Conservation (phyloP, 352 stramenopile species). For the Plasmopara muralis region DNA sequence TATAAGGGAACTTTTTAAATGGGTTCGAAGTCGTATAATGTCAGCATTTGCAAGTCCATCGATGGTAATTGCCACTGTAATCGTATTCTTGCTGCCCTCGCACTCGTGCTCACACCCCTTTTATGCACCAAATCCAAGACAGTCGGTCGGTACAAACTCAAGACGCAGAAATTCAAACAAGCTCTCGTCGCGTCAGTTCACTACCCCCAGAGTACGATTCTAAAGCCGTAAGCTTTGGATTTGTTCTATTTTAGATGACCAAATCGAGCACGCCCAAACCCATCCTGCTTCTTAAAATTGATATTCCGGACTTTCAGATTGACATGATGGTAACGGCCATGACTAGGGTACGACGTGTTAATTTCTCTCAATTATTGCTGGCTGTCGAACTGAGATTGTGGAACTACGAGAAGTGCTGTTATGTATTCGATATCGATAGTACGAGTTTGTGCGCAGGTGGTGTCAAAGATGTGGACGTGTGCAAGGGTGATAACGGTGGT, state of each 20-base stretch:
- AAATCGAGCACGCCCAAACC: neutral
- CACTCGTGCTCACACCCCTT: slow-evolving; percentile 21
- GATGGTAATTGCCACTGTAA: slow-evolving; percentile 22
- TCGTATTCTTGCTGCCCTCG: slow-evolving; percentile 14
- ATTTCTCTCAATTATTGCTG: neutral
- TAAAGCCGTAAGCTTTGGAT: slow-evolving; percentile 9
- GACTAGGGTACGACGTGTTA: neutral
- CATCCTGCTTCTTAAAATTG: neutral
- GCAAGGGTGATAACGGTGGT: slow-evolving; percentile 28
- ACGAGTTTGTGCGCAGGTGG: slow-evolving; percentile 24
- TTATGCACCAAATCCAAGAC: slow-evolving; percentile 10
- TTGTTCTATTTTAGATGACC: neutral
- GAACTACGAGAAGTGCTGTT: neutral
- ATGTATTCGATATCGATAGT: slow-evolving; percentile 4
- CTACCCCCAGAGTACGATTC: too few relatives aligned
- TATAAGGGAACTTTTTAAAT: too few relatives aligned
- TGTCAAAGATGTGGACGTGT: slow-evolving; percentile 16
- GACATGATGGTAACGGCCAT: neutral
- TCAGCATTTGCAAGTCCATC: slow-evolving; percentile 12
- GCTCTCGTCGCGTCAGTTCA: too few relatives aligned
- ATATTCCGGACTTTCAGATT: neutral
- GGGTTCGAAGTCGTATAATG: slow-evolving; percentile 25
- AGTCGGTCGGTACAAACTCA: slow-evolving; percentile 27
- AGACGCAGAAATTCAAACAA: too few relatives aligned
- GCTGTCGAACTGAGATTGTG: neutral